These are phyloP conservation scores for Casuarina cunninghamiana DNA, from an alignment of 306 rosid species.

Conservation along the genomic window DNA sequence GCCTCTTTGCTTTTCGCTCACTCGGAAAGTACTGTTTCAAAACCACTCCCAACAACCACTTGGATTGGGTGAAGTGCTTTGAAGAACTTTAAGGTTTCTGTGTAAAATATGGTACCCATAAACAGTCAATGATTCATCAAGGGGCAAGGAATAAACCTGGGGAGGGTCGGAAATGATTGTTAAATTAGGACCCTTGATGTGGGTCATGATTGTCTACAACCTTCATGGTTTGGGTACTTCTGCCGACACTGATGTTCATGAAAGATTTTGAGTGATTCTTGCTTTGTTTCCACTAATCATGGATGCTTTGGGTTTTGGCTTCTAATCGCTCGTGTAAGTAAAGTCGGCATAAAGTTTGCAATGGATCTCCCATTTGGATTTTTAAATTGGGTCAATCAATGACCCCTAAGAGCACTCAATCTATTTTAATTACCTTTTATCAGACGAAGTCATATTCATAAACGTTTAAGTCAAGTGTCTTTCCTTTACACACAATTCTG, in stretches of 20 bases:
- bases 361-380: slow-evolving; percentile 37
- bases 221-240: slow-evolving; percentile 7
- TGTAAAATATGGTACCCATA: slow-evolving; percentile 7
- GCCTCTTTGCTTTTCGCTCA: slow-evolving; percentile 18
- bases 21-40: slow-evolving; percentile 12
- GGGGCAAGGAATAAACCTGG: slow-evolving; percentile 17
- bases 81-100: slow-evolving; percentile 13
- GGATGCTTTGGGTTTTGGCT: slow-evolving; percentile 29
- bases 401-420: slow-evolving; percentile 3
- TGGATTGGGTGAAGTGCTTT: slow-evolving; percentile 37
- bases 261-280: slow-evolving; percentile 21
- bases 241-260: slow-evolving; percentile 43
- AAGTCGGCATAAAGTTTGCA: slow-evolving; percentile 34
- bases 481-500: too few relatives aligned
- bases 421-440: too few relatives aligned
- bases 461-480: too few relatives aligned
- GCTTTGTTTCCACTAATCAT: slow-evolving; percentile 21
- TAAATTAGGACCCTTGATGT: slow-evolving; percentile 26
- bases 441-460: too few relatives aligned
- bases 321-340: slow-evolving; percentile 8
- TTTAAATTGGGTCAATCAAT: slow-evolving; percentile 28
- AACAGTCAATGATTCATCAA: slow-evolving; percentile 21
- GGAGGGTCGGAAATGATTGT: slow-evolving; percentile 7
- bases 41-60: slow-evolving; percentile 16
- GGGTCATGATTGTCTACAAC: not conserved